Evolutionary conservation across 1,284 basidiomycete species (phyloP).

Genomic region (Polyporus tsugae): DNA sequence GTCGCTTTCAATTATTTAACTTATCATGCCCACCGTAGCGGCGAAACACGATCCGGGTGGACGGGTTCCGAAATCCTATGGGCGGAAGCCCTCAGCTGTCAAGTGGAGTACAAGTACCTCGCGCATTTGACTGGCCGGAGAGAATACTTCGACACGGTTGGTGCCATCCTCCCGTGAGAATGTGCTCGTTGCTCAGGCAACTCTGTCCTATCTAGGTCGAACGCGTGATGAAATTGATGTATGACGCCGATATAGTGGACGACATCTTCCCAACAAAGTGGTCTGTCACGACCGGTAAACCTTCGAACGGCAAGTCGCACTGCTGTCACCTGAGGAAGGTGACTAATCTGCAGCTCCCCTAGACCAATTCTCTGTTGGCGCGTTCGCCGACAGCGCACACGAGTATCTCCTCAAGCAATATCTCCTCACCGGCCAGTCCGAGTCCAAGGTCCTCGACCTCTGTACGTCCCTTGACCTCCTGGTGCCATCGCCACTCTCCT

Average conservation of each 20-base stretch:
- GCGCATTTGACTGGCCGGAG: conserved; percentile 65
- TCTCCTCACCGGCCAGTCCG: conserved; percentile 66
- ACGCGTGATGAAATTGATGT: conserved; percentile 57
- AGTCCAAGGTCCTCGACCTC: conserved; percentile 65
- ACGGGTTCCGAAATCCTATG: conserved; percentile 31
- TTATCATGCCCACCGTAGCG: conserved; percentile 15
- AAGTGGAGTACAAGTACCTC: conserved; percentile 71
- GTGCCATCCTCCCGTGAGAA: not conserved
- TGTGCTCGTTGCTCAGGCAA: not conserved
- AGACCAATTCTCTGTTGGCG: conserved; percentile 62
- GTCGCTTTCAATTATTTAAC: not conserved
- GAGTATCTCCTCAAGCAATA: conserved; percentile 84
- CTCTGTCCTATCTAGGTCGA: conserved; percentile 49
- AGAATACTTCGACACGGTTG: conserved; percentile 58
- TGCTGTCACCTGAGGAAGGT: no score
- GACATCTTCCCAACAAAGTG: conserved; percentile 66
- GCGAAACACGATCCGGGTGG: conserved; percentile 35
- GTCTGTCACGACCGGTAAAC: conserved; percentile 52
- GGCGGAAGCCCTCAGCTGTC: conserved; percentile 62
- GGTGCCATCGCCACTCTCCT: conserved; percentile 1
- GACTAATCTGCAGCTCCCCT: not conserved
- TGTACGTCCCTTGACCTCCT: conserved; percentile 51
- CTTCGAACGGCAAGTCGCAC: conserved; percentile 47
- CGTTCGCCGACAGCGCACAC: conserved; percentile 73
- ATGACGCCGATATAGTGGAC: conserved; percentile 53